Base-by-base conservation (phyloP, 371 early-diverging fungal genomes). In the Syncephalastrum racemosum region DNA sequence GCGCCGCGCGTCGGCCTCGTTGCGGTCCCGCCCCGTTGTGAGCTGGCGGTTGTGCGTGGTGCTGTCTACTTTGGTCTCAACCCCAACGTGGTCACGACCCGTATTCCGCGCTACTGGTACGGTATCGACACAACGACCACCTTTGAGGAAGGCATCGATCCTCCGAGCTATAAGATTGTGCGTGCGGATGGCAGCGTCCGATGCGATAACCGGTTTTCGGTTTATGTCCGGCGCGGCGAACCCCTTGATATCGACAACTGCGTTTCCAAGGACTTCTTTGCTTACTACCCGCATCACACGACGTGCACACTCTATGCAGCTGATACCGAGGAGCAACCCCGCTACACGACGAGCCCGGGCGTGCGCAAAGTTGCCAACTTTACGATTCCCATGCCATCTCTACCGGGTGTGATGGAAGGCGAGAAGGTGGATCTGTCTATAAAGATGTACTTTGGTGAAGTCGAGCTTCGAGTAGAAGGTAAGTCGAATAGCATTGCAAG, bases 61-160 rank as follows among this genome's bases (percentile, higher is more conserved):
- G 79, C 79, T 4, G 73, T 73, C 10, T 80, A 80, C 56, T 78
- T 80, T 64, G 76, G 81, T 39, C 51, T 82, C 40, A 72, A 74
- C 10, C 79, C 80, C 23, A 66, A 71, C 25, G 67, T 81, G 12
- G 77, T 84, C 14, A 72, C 75, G 4, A 72, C 75, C 1, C 79
- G 82, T 67, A 71, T 84, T 36, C 72, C 82, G 4, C 74, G 84
- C 62, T 75, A 74, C 27, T 79, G 81, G 67, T 79, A 84, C 50
- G 84, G 84, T 43, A 78, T 84, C 43, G 76, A 78, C 41, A 78
- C 84, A 16, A 69, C 73, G 12, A 69, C 73, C 15, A 71, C 73
- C 16, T 79, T 79, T 68, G 75, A 71, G 58, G 73, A 79, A 63
- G 73, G 73, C 6, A 54, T 79, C 25, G 80, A 79, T 58, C 80